Conservation (phyloP, 2,329 filamentous ascomycete genomes). For the Daldinia sp. region DNA sequence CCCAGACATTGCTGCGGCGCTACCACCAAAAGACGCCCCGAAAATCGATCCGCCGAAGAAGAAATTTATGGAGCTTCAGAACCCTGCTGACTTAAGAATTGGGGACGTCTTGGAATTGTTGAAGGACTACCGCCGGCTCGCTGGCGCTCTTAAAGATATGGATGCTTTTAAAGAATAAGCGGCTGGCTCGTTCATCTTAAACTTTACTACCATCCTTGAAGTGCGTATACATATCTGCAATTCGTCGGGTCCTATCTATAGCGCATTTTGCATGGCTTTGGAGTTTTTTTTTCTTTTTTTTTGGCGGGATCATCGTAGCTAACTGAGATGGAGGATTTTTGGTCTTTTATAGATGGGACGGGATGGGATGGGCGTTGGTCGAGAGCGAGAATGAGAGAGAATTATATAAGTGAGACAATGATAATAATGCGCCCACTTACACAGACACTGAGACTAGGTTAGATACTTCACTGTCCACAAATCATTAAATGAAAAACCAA, state of each 20-base stretch:
- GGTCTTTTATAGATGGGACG: background rate
- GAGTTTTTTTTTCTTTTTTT: conserved; percentile 20
- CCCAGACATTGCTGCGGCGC: conserved; percentile 63
- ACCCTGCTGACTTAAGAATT: conserved; percentile 73
- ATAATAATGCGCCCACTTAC: background rate
- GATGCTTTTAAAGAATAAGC: conserved; percentile 62
- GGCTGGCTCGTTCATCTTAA: background rate
- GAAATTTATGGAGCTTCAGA: conserved; percentile 76
- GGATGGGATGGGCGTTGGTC: background rate
- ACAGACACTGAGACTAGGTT: too few species aligned
- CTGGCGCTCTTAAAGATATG: conserved; percentile 68
- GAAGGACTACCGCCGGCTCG: conserved; percentile 77
- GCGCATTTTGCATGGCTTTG: conserved; percentile 38
- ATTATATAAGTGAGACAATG: background rate
- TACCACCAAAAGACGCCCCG: conserved; percentile 62
- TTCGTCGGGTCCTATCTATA: conserved; percentile 3
- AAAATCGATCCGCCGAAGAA: conserved; percentile 73
- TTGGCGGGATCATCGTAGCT: background rate
- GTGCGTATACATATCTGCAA: background rate
- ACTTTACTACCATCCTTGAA: background rate
- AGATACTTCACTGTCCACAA: background rate
- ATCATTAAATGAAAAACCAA: background rate
- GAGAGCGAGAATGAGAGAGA: background rate
- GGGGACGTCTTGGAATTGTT: conserved; percentile 78
- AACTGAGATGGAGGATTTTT: background rate